phyloP scores from a whole-genome alignment of 148 eudicot genomes.

The Rhododendron griersonianum region DNA sequence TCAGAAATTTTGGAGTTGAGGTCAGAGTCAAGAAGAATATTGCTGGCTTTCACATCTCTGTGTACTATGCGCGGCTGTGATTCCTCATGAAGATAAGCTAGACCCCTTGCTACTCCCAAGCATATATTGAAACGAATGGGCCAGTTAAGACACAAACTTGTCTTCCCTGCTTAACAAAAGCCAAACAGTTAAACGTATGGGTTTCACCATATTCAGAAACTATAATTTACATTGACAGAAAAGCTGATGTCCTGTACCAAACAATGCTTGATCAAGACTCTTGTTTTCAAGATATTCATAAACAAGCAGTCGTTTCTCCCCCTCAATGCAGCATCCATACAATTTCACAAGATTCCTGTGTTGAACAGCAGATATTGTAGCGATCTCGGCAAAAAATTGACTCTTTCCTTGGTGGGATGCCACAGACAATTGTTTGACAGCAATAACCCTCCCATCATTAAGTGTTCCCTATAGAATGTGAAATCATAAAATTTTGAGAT shows the following conservation, averaged over 20 bases:
- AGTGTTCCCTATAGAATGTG: constrained; percentile 53
- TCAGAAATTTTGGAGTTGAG: constrained; percentile 86
- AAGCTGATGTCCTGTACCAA: constrained; percentile 37
- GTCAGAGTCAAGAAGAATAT: constrained; percentile 73
- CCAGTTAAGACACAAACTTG: constrained; percentile 52
- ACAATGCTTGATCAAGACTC: constrained; percentile 87
- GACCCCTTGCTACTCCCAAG: constrained; percentile 60
- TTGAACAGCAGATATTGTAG: constrained; percentile 78
- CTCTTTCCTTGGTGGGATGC: constrained; percentile 76
- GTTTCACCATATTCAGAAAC: not conserved
- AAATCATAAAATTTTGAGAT: not conserved
- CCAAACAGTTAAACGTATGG: not conserved
- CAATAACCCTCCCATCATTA: constrained; percentile 65
- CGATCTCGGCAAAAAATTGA: constrained; percentile 86
- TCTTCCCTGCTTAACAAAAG: constrained; percentile 34
- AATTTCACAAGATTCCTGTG: constrained; percentile 85
- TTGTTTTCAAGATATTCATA: constrained; percentile 88
- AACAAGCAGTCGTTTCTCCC: constrained; percentile 68
- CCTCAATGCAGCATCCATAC: constrained; percentile 88
- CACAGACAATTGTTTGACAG: constrained; percentile 78
- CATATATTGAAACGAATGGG: not conserved
- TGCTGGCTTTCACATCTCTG: constrained; percentile 91
- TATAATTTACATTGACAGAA: not conserved
- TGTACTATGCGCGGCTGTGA: constrained; percentile 72
- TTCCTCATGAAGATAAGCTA: constrained; percentile 83